These are phyloP conservation scores for Fusarium kyushuense DNA, from an alignment of 2,329 filamentous ascomycete genomes.

Conservation along the genomic window DNA sequence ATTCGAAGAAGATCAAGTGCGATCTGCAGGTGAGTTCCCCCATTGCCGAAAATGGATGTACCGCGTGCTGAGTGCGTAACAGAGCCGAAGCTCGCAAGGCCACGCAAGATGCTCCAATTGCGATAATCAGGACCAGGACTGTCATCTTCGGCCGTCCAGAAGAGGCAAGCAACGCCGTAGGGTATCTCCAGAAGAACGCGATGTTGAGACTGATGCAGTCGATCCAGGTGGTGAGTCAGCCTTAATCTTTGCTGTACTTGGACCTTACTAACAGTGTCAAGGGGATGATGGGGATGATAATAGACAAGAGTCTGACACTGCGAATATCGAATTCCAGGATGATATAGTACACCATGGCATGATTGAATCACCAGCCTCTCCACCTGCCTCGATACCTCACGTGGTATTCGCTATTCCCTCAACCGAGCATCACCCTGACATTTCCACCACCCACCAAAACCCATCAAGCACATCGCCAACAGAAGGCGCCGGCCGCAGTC, in stretches of 20 bases:
- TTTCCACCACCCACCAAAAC: conserved; percentile 2
- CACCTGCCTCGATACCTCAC: not conserved
- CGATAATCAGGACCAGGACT: conserved; percentile 44
- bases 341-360: no score
- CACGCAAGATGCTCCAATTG: conserved; percentile 49
- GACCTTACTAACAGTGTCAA: no score
- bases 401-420: conserved; percentile 9
- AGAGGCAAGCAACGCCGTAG: conserved; percentile 41
- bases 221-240: no score
- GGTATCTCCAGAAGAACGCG: not conserved
- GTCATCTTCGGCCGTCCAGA: conserved; percentile 49
- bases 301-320: no score
- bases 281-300: no score
- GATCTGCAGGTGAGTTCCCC: conserved; percentile 46
- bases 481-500: conserved; percentile 42
- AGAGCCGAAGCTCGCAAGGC: conserved; percentile 43
- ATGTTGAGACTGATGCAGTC: no score
- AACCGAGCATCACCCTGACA: not conserved
- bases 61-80: not conserved
- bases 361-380: no score
- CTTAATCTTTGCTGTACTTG: no score
- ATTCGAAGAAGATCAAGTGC: conserved; percentile 54
- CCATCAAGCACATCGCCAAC: conserved; percentile 38
- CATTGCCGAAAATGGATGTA: not conserved
- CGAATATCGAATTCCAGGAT: no score